Conservation (phyloP, 257 asterid genomes). For the Scutellaria minor region DNA sequence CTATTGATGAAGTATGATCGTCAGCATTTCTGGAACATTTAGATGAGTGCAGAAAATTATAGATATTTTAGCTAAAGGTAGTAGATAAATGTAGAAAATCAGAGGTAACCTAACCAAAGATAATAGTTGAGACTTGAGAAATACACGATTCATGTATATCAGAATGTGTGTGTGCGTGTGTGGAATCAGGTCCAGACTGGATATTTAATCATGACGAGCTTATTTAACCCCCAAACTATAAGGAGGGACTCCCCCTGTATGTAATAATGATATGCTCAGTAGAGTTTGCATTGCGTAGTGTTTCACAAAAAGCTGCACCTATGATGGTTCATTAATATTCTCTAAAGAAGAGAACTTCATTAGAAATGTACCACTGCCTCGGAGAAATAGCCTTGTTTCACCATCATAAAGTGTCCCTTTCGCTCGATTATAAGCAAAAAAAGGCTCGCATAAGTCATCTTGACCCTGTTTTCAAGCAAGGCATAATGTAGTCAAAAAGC, state of each 20-base stretch:
- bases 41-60: neutral
- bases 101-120: neutral
- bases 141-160: neutral
- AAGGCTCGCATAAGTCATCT: constrained; percentile 92
- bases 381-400: constrained; percentile 89
- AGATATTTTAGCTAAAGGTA: neutral
- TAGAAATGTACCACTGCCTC: constrained; percentile 64
- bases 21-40: neutral
- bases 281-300: constrained; percentile 3
- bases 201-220: neutral
- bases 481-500: constrained; percentile 28
- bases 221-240: neutral
- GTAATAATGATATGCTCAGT: neutral
- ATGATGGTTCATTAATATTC: constrained; percentile 3
- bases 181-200: neutral
- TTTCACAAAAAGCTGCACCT: constrained; percentile 5
- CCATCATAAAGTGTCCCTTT: constrained; percentile 99
- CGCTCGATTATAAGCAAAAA: constrained; percentile 93
- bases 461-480: constrained; percentile 77
- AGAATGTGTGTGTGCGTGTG: no score
- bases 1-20: neutral
- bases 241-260: neutral
- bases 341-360: constrained; percentile 16
- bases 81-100: neutral
- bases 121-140: neutral